These are phyloP conservation scores for Aristolochia fimbriata DNA, from an alignment of 164 flowering plant genomes.

Conservation along the genomic window DNA sequence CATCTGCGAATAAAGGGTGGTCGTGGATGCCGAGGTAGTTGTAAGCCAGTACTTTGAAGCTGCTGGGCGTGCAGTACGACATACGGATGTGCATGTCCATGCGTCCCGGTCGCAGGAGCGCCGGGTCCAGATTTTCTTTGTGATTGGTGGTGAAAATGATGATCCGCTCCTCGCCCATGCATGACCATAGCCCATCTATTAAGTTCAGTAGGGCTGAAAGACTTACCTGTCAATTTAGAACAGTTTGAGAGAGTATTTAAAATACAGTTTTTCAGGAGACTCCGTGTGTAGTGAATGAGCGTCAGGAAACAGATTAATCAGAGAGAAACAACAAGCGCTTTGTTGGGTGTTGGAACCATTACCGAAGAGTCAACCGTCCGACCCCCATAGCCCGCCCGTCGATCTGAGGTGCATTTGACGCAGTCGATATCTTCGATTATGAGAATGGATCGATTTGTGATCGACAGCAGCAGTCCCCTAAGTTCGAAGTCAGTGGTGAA, in stretches of 20 bases:
- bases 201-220: conserved; percentile 29
- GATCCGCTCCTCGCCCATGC: conserved; percentile 39
- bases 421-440: conserved; percentile 59
- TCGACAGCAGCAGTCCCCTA: conserved; percentile 33
- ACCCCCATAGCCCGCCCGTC: not conserved
- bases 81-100: conserved; percentile 49
- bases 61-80: conserved; percentile 40
- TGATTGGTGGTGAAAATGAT: conserved; percentile 41
- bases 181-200: conserved; percentile 37
- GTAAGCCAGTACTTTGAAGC: conserved; percentile 30
- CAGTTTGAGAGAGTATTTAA: no score
- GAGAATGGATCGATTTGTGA: conserved; percentile 34
- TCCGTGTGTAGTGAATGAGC: no score
- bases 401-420: conserved; percentile 17
- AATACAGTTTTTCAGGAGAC: no score
- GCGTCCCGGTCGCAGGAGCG: conserved; percentile 34
- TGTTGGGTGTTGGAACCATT: no score
- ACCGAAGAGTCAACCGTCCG: not conserved
- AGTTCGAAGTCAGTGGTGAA: conserved; percentile 44
- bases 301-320: no score
- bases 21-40: conserved; percentile 26
- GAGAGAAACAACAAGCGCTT: no score
- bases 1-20: conserved; percentile 22
- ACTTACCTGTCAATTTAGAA: conserved; percentile 15
- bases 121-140: conserved; percentile 28